Percentiles rank a stretch among this genome's conserved stretches.
Evolutionary conservation across 2,329 filamentous ascomycete species (phyloP).

Genomic region (Thelonectria discophora): DNA sequence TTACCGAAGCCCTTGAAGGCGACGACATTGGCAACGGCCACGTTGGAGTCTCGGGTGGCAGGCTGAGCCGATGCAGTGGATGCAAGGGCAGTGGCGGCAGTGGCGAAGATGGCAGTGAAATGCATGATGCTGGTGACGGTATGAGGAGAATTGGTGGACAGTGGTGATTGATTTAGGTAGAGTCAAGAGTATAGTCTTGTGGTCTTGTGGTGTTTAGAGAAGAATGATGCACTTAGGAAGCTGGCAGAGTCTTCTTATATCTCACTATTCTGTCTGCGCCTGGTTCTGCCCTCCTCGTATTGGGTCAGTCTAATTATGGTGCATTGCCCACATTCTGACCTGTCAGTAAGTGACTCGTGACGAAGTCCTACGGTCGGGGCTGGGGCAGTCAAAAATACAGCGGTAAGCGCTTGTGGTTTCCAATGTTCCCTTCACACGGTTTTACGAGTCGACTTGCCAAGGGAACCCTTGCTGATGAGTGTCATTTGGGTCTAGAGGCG

Average conservation of each 20-base stretch:
- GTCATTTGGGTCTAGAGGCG: background rate
- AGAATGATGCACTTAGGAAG: background rate
- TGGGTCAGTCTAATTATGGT: conserved; percentile 10
- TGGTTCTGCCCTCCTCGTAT: conserved; percentile 3
- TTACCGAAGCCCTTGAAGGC: conserved; percentile 13
- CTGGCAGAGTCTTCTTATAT: conserved; percentile 2
- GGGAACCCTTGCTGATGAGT: conserved; percentile 1
- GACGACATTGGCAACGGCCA: conserved; percentile 16
- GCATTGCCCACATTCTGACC: background rate
- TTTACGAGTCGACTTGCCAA: background rate
- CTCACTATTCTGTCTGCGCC: background rate
- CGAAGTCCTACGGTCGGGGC: background rate
- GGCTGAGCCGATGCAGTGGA: conserved; percentile 14
- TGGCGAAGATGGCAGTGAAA: conserved; percentile 15
- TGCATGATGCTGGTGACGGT: conserved; percentile 16
- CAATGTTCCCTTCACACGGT: background rate
- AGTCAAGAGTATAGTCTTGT: background rate
- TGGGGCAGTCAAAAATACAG: background rate
- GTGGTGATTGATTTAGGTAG: background rate
- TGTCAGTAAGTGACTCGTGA: background rate
- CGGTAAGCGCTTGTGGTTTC: conserved; percentile 12
- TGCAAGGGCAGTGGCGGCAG: conserved; percentile 13
- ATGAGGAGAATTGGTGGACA: background rate
- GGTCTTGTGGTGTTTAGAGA: background rate
- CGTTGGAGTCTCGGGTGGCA: background rate